These are phyloP conservation scores for Spatholobus suberectus DNA, from an alignment of 306 rosid genomes.

Conservation along the genomic window DNA sequence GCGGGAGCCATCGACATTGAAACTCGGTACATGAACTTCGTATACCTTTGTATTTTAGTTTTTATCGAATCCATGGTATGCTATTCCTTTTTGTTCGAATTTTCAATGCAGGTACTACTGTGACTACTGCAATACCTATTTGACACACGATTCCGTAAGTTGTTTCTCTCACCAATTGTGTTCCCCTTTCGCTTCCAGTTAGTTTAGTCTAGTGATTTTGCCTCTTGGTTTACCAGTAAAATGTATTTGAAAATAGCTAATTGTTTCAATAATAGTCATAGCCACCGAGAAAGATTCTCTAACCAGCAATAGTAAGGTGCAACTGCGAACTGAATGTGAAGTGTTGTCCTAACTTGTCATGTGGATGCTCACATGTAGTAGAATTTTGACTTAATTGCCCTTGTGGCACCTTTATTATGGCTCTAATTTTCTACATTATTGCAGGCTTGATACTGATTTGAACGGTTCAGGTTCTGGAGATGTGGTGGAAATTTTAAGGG, in stretches of 20 bases:
- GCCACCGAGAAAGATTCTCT: background rate
- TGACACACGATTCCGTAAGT: slow-evolving; percentile 88
- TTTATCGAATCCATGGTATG: background rate
- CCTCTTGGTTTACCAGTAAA: background rate
- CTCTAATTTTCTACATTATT: background rate
- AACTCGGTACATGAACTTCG: slow-evolving; percentile 35
- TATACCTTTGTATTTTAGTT: background rate
- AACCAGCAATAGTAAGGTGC: background rate
- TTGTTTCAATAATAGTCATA: background rate
- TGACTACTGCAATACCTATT: slow-evolving; percentile 87
- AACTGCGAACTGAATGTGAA: background rate
- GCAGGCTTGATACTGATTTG: background rate
- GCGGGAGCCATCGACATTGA: background rate
- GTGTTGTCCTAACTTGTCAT: background rate
- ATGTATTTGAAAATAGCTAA: background rate
- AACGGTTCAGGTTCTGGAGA: background rate
- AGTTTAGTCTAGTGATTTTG: background rate
- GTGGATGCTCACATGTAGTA: background rate
- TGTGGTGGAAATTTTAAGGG: background rate
- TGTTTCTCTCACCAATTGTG: background rate
- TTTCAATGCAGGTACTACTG: slow-evolving; percentile 69
- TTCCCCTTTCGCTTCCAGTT: background rate
- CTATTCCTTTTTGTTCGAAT: background rate
- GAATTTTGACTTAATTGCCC: no score
- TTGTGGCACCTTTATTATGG: background rate